Evolutionary conservation across 139 green algal species (phyloP).

Genomic region (Volvox africanus): DNA sequence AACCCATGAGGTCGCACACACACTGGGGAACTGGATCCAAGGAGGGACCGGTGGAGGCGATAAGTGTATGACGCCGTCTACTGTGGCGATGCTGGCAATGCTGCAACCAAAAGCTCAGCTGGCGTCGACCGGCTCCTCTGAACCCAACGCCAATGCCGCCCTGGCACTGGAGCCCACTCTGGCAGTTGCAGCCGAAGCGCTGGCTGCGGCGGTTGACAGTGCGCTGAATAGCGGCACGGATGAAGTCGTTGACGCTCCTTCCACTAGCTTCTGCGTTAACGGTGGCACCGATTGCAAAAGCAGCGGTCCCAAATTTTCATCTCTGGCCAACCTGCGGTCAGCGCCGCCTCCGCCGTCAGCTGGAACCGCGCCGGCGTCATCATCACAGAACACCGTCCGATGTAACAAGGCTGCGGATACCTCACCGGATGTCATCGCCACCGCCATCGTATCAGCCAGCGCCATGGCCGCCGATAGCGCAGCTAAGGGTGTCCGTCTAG

Average conservation of each 20-base stretch:
- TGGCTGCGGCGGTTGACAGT: conserved; percentile 27
- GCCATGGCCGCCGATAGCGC: background rate
- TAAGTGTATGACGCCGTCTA: background rate
- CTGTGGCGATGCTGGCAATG: background rate
- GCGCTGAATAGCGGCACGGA: background rate
- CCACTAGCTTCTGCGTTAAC: background rate
- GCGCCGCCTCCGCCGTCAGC: background rate
- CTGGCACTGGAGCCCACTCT: background rate
- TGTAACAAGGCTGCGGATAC: background rate
- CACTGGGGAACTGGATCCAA: background rate
- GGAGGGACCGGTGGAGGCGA: background rate
- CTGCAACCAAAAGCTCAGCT: background rate
- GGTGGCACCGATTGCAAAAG: background rate
- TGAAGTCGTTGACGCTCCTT: background rate
- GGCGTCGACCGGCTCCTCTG: background rate
- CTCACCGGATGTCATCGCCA: background rate
- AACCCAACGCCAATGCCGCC: background rate
- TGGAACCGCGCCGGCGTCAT: background rate
- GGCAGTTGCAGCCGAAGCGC: conserved; percentile 2
- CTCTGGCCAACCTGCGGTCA: background rate
- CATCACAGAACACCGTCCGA: background rate
- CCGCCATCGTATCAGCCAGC: background rate
- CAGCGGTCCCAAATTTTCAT: background rate
- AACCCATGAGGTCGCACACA: background rate
- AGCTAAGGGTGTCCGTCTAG: background rate